These are phyloP conservation scores for Blastocystis sp. DNA, from an alignment of 352 stramenopile species.

Conservation along the genomic window DNA sequence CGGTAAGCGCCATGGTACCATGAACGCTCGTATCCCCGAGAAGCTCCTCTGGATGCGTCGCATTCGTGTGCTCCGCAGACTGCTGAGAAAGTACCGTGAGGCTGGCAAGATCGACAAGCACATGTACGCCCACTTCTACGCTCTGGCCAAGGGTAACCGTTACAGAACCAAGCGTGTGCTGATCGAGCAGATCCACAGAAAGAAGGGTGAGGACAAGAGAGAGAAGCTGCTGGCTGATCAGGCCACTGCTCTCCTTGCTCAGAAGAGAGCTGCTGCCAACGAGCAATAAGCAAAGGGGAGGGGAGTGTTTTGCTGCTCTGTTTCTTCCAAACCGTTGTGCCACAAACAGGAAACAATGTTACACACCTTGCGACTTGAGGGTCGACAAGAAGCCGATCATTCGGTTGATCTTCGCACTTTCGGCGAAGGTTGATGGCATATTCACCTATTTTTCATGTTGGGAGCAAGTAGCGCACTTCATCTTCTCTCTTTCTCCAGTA, in stretches of 20 bases:
- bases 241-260: constrained; percentile 15
- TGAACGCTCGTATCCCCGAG: constrained; percentile 97
- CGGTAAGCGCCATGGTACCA: constrained; percentile 98
- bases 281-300: too few relatives aligned
- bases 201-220: constrained; percentile 29
- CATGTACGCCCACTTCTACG: constrained; percentile 83
- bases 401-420: constrained; percentile 3
- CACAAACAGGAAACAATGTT: too few relatives aligned
- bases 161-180: constrained; percentile 99
- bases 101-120: constrained; percentile 99
- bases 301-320: too few relatives aligned
- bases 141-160: constrained; percentile 94
- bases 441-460: background rate
- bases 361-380: background rate
- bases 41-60: constrained; percentile 99
- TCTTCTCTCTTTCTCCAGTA: constrained; percentile 26
- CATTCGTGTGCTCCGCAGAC: constrained; percentile 94
- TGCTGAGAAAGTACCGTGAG: constrained; percentile 97
- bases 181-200: constrained; percentile 99
- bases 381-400: constrained; percentile 21
- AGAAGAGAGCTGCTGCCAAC: constrained; percentile 17
- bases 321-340: too few relatives aligned
- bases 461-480: background rate
- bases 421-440: background rate
- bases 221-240: constrained; percentile 24